These are phyloP conservation scores for Abrus precatorius DNA, from an alignment of 306 rosid species.

Conservation along the genomic window DNA sequence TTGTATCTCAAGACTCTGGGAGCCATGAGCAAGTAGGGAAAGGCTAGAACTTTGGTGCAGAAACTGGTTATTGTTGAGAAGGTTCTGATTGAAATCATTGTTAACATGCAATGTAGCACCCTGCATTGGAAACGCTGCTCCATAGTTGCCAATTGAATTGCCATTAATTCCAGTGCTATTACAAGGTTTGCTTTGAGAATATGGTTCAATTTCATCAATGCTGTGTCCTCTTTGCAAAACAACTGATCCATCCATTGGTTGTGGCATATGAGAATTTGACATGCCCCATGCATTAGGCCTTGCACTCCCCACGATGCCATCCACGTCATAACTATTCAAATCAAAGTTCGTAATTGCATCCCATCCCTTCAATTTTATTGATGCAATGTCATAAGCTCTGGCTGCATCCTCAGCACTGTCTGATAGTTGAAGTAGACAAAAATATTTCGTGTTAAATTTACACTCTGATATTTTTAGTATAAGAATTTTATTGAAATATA, in stretches of 20 bases:
- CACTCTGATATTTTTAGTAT: background rate
- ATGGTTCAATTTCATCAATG: background rate
- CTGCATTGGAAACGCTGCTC: background rate
- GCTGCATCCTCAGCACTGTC: slow-evolving; percentile 39
- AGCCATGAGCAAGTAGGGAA: background rate
- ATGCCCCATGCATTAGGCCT: too few species aligned
- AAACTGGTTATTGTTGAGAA: slow-evolving; percentile 8
- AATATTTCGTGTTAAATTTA: background rate
- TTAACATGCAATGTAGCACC: background rate
- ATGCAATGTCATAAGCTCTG: slow-evolving; percentile 18
- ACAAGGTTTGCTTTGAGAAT: background rate
- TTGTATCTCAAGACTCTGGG: background rate
- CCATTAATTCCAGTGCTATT: background rate
- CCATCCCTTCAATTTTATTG: slow-evolving; percentile 26
- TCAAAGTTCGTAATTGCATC: slow-evolving; percentile 36
- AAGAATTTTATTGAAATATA: too few species aligned
- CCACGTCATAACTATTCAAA: background rate
- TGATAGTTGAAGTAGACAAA: slow-evolving; percentile 18
- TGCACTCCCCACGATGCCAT: background rate
- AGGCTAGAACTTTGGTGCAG: background rate
- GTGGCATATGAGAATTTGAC: background rate
- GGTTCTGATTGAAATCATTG: background rate
- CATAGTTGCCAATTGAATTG: background rate
- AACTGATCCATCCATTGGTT: background rate
- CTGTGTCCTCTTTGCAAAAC: background rate